Evolutionary conservation across 306 rosid genomes (phyloP), one percentile per base, ranked within the genome.

Genomic region (Citrullus amarus): DNA sequence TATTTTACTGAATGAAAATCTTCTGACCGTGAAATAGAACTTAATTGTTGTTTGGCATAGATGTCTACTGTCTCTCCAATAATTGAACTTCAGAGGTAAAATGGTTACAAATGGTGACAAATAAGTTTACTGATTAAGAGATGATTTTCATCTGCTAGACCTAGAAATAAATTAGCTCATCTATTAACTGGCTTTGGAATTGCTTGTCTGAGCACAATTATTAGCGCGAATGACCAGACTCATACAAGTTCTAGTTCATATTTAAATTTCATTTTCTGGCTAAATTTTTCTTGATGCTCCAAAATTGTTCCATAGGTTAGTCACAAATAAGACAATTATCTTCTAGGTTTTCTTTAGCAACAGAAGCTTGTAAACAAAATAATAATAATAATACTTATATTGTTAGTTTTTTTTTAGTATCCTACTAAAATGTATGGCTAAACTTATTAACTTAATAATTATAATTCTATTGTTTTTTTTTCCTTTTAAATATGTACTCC

Each of bases 121-220:
- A 16, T 17, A 34, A 75, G 10, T 36, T 55, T 32, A 53, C 62
- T 30, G 16, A 30, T 69, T 51, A 28, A 36, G 28, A 71, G 77
- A 48, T 12, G 62, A n/a, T 75, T 53, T 74, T 75, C 20, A 75
- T 36, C 51, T 34, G 78, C 78, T 36, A 75, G 79, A 75, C 48
- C 46, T 75, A 54, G 48, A 75, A 51, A 36, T 75, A 75, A 16
- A 75, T 75, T 14, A 51, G 61, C 63, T 53, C 11, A 17, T 75
- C 10, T 56, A 55, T 75, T 39, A 55, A 51, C 8, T 74, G 63
- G 78, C 63, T 73, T 73, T 20, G 12, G 41, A 71, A 71, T 48
- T 71, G 58, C 76, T 71, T 38, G 58, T 71, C 55, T 14, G 76
- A 32, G 53, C 60, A 7, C 46, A 74, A 3, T 13, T 73, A 48